These are phyloP conservation scores for Lichtheimia corymbifera DNA, from an alignment of 371 early-diverging fungal species.

Conservation along the genomic window DNA sequence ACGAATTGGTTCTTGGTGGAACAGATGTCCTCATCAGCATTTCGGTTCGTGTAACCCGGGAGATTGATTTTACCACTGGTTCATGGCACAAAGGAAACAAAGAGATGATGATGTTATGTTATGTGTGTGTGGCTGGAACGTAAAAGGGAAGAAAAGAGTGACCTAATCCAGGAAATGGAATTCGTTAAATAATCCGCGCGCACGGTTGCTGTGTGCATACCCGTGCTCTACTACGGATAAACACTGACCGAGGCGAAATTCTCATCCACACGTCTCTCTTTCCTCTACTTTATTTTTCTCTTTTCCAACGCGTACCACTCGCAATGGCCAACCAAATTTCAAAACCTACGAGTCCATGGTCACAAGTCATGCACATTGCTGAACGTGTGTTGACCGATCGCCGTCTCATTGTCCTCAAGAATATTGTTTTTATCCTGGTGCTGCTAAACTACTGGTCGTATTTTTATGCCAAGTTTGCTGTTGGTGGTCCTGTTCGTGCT, in stretches of 20 bases:
- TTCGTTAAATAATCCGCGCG: too few relatives aligned
- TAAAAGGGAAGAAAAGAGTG: too few relatives aligned
- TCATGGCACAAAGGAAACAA: too few relatives aligned
- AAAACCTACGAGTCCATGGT: conserved; percentile 3
- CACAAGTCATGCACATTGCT: conserved; percentile 13
- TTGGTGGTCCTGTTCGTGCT: conserved; percentile 59
- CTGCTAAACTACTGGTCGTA: conserved; percentile 53
- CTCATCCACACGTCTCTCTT: background rate
- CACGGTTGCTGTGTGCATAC: too few relatives aligned
- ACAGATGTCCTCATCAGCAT: too few relatives aligned
- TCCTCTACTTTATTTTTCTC: background rate
- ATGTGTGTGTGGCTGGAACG: too few relatives aligned
- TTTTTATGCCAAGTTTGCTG: conserved; percentile 53
- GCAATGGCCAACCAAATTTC: conserved; percentile 25
- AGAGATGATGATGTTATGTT: too few relatives aligned
- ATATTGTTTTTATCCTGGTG: conserved; percentile 62
- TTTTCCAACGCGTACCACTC: conserved; percentile 4
- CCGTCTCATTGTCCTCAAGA: conserved; percentile 49
- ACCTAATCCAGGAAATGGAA: too few relatives aligned
- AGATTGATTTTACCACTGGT: too few relatives aligned
- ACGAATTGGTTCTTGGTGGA: too few relatives aligned
- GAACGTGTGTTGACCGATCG: conserved; percentile 40
- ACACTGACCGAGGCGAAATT: background rate
- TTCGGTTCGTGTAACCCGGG: too few relatives aligned
- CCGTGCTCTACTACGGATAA: background rate